These are phyloP conservation scores for Euphorbia tirucalli DNA, from an alignment of 345 rosid species.

Conservation along the genomic window DNA sequence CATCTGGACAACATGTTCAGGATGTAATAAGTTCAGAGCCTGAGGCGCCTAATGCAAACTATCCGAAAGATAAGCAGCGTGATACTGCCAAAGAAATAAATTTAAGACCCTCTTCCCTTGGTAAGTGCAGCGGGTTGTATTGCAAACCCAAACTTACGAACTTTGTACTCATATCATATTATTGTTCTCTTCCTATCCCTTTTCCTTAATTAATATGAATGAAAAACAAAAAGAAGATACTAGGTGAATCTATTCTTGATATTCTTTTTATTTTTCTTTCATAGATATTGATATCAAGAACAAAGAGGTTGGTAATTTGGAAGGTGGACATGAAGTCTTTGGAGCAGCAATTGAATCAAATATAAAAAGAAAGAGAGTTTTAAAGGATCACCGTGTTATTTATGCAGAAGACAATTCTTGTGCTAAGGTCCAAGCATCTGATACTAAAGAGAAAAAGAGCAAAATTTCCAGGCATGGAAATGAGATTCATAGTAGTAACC, in stretches of 20 bases:
- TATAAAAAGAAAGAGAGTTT: background rate
- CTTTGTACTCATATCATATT: background rate
- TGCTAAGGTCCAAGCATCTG: background rate
- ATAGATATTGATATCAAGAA: conserved; percentile 20
- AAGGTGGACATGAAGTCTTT: conserved; percentile 15
- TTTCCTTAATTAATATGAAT: background rate
- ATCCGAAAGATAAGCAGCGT: conserved; percentile 25
- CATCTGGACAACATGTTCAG: conserved; percentile 11
- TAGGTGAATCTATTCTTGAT: conserved; percentile 17
- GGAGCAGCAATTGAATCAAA: conserved; percentile 11
- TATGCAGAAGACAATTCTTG: conserved; percentile 9
- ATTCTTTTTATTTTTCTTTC: conserved; percentile 5
- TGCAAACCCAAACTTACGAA: background rate
- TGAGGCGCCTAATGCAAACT: conserved; percentile 13
- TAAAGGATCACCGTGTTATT: conserved; percentile 13
- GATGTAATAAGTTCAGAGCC: conserved; percentile 24
- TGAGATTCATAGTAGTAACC: background rate
- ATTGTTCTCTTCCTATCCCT: background rate
- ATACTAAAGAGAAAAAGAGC: background rate
- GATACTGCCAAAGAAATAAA: conserved; percentile 25
- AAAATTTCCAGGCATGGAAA: background rate
- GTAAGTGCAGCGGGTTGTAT: conserved; percentile 22
- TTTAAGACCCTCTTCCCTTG: conserved; percentile 18
- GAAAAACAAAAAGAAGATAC: background rate
- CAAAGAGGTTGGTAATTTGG: conserved; percentile 13